These are phyloP conservation scores for Cladosporium sphaerospermum DNA, from an alignment of 2,329 filamentous ascomycete genomes.

Conservation along the genomic window DNA sequence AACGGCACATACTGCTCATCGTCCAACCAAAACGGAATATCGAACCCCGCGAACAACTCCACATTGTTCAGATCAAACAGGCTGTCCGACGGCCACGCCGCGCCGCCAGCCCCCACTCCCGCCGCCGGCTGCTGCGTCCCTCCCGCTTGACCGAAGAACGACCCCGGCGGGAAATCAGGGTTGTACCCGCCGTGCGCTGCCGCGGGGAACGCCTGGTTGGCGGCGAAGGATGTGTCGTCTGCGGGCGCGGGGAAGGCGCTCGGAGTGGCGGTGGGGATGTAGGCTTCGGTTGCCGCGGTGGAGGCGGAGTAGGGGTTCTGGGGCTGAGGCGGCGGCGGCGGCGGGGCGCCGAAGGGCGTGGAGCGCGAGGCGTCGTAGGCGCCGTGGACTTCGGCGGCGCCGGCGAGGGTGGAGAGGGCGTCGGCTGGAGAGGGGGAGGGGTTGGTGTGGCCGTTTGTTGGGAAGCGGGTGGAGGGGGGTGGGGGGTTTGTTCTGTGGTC, in stretches of 20 bases:
- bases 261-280: slow-evolving; percentile 2
- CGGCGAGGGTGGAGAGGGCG: slow-evolving; percentile 8
- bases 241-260: slow-evolving; percentile 3
- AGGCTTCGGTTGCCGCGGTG: background rate
- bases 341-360: background rate
- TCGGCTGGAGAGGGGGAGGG: background rate
- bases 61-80: slow-evolving; percentile 14
- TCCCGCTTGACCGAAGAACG: background rate
- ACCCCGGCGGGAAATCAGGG: slow-evolving; percentile 7
- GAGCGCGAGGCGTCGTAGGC: background rate
- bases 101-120: background rate
- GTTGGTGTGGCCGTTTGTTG: background rate
- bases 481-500: background rate
- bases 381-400: slow-evolving; percentile 10
- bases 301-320: background rate
- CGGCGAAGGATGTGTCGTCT: background rate
- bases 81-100: slow-evolving; percentile 1
- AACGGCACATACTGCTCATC: slow-evolving; percentile 26
- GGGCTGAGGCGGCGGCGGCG: background rate
- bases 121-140: background rate
- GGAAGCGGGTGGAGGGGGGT: background rate
- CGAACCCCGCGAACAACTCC: slow-evolving; percentile 30
- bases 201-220: background rate
- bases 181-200: slow-evolving; percentile 1
- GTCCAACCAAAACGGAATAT: slow-evolving; percentile 33